Conservation (phyloP, 2,329 filamentous ascomycete species). For the Aspergillus tubingensis region DNA sequence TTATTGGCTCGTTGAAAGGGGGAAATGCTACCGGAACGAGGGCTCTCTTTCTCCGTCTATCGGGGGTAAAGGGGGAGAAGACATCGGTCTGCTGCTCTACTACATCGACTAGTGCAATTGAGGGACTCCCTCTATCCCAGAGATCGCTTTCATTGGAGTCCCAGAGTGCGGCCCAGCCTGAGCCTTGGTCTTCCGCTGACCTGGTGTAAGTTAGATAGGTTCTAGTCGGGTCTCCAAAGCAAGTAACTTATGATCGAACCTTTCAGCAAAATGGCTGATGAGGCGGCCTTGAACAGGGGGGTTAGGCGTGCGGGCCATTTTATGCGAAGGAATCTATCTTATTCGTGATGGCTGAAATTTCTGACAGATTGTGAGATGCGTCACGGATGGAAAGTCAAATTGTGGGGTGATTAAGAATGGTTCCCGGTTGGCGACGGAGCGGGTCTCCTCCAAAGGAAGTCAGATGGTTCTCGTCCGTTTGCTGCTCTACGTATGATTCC, state of each 20-base stretch:
- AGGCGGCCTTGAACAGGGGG: slow-evolving; percentile 6
- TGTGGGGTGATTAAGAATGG: too few species aligned
- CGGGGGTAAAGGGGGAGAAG: slow-evolving; percentile 18
- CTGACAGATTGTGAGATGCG: too few species aligned
- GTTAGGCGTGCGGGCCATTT: neutral
- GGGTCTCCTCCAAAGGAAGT: too few species aligned
- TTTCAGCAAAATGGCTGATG: neutral
- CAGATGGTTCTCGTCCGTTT: too few species aligned
- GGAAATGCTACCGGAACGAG: slow-evolving; percentile 30
- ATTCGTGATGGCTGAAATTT: too few species aligned
- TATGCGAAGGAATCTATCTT: too few species aligned
- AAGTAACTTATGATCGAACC: neutral
- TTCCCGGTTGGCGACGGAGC: too few species aligned
- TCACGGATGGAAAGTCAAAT: too few species aligned
- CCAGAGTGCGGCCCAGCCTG: slow-evolving; percentile 25
- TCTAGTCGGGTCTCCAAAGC: too few species aligned
- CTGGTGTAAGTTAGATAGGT: neutral
- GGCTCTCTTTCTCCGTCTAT: slow-evolving; percentile 27
- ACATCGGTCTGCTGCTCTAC: slow-evolving; percentile 25
- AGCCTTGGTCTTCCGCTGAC: neutral
- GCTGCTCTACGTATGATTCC: too few species aligned
- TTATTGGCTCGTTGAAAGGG: neutral
- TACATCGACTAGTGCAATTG: slow-evolving; percentile 32
- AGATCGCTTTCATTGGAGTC: slow-evolving; percentile 29
- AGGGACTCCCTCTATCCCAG: slow-evolving; percentile 36